These are phyloP conservation scores for Tetrahymena thermophila DNA, from an alignment of 73 alveolate species.

Conservation along the genomic window DNA sequence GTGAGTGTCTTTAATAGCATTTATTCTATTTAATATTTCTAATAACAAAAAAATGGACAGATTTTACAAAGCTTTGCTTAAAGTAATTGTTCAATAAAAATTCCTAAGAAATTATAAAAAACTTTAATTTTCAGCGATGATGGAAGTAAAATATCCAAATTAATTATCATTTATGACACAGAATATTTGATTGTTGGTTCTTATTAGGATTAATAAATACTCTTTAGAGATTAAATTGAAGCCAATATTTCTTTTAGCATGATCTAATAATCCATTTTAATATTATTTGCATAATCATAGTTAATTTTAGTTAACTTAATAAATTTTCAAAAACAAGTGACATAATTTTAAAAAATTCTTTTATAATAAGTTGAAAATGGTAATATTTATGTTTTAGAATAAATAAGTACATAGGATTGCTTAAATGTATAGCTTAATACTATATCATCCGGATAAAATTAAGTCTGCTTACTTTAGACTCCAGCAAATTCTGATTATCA, in stretches of 20 bases:
- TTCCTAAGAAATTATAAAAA: neutral
- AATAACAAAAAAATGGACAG: neutral
- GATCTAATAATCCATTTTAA: too few species aligned
- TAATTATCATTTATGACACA: neutral
- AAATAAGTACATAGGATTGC: neutral
- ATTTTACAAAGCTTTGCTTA: neutral
- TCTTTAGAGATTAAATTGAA: neutral
- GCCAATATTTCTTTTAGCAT: neutral
- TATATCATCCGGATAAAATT: too few species aligned
- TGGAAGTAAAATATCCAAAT: neutral
- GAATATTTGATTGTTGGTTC: neutral
- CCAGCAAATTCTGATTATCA: neutral
- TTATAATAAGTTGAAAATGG: neutral
- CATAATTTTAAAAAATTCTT: too few species aligned
- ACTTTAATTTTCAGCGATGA: neutral
- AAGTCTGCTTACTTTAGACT: neutral
- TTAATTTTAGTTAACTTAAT: too few species aligned
- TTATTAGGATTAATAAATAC: too few species aligned
- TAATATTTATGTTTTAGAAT: neutral
- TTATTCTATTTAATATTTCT: too few species aligned
- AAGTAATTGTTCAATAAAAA: neutral
- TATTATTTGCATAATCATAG: neutral
- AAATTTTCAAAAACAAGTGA: too few species aligned
- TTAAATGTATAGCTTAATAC: neutral
- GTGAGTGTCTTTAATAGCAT: neutral